phyloP scores from a whole-genome alignment of 306 rosid genomes.

The Inga oerstediana region DNA sequence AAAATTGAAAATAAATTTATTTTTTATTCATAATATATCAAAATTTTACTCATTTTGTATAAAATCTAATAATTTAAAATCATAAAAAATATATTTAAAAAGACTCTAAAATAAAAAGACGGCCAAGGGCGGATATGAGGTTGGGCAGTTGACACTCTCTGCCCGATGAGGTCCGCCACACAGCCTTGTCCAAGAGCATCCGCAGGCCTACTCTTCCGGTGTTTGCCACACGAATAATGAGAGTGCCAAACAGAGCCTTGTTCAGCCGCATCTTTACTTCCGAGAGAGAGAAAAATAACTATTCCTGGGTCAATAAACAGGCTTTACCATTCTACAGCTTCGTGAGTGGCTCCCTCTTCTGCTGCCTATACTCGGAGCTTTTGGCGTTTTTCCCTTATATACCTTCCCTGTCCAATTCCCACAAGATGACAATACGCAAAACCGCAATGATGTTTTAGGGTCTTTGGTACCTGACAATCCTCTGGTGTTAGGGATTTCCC shows the following conservation, averaged over 20 bases:
- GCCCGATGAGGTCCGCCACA: neutral
- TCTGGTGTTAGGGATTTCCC: slow-evolving; percentile 17
- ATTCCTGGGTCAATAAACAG: slow-evolving; percentile 30
- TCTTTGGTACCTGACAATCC: slow-evolving; percentile 26
- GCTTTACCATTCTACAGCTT: slow-evolving; percentile 28
- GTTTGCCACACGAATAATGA: neutral
- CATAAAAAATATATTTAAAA: no score
- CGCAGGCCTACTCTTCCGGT: neutral
- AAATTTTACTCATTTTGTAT: no score
- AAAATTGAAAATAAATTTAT: no score
- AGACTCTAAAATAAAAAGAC: no score
- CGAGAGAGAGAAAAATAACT: slow-evolving; percentile 35
- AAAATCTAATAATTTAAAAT: no score
- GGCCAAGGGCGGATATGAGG: no score
- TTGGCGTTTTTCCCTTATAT: slow-evolving; percentile 3
- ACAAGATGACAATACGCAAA: neutral
- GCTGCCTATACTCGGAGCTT: neutral
- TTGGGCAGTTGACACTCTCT: no score
- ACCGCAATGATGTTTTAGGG: slow-evolving; percentile 20
- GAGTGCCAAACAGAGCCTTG: slow-evolving; percentile 37
- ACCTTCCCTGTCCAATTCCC: slow-evolving; percentile 2
- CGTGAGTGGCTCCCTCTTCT: slow-evolving; percentile 31
- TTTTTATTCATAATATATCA: no score
- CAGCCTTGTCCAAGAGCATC: neutral
- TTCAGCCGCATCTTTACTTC: slow-evolving; percentile 20